phyloP scores from a whole-genome alignment of 2,329 filamentous ascomycete genomes.

The Venturia asperata region DNA sequence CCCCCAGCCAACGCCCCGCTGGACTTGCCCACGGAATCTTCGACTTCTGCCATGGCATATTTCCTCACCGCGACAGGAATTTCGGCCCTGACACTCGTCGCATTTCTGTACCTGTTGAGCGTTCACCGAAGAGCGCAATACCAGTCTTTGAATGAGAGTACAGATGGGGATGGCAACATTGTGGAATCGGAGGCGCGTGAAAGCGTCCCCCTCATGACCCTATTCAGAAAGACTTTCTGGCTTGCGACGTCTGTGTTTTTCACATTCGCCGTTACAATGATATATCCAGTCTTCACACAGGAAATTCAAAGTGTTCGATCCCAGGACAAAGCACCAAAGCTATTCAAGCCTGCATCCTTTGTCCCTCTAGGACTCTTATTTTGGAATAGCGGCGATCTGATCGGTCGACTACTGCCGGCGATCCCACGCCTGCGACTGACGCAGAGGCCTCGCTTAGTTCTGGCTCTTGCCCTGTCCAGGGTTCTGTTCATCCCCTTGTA shows the following conservation, averaged over 20 bases:
- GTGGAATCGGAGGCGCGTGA: slow-evolving; percentile 24
- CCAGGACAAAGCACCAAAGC: slow-evolving; percentile 40
- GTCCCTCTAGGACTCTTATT: slow-evolving; percentile 85
- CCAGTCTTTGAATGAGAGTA: neutral
- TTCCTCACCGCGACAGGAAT: slow-evolving; percentile 81
- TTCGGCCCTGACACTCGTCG: slow-evolving; percentile 60
- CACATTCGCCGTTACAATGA: slow-evolving; percentile 82
- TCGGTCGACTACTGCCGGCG: slow-evolving; percentile 64
- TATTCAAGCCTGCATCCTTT: slow-evolving; percentile 70
- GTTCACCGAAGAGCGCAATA: slow-evolving; percentile 37
- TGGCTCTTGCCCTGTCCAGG: slow-evolving; percentile 59
- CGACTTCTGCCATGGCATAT: slow-evolving; percentile 76
- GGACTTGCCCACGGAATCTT: slow-evolving; percentile 37
- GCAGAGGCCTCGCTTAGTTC: slow-evolving; percentile 58
- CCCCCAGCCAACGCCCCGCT: slow-evolving; percentile 38
- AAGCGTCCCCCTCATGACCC: slow-evolving; percentile 52
- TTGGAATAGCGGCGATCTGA: slow-evolving; percentile 86
- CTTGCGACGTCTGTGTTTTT: slow-evolving; percentile 69
- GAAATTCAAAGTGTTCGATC: slow-evolving; percentile 39
- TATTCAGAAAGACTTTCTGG: slow-evolving; percentile 75
- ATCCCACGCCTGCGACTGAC: slow-evolving; percentile 50
- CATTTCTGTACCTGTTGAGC: slow-evolving; percentile 66
- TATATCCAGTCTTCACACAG: slow-evolving; percentile 84
- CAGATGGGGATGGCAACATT: slow-evolving; percentile 18
- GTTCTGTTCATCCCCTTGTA: slow-evolving; percentile 75